Evolutionary conservation across 371 early-diverging fungal genomes (phyloP).

Genomic region (Mortierella sp.): DNA sequence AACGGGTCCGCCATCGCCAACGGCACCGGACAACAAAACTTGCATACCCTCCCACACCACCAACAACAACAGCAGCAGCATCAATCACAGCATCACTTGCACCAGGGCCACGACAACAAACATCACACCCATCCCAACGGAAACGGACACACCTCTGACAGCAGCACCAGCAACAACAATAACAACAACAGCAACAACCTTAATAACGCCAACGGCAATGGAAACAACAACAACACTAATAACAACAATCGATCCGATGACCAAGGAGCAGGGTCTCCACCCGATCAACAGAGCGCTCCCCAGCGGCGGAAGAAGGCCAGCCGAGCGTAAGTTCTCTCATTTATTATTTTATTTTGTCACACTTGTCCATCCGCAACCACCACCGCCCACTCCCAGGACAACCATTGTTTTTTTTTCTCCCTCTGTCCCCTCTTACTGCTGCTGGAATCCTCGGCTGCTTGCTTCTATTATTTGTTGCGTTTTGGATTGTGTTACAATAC

Average conservation of each 20-base stretch:
- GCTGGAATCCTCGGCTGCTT: not conserved
- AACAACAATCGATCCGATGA: constrained; percentile 26
- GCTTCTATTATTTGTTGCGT: not conserved
- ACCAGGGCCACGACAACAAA: constrained; percentile 10
- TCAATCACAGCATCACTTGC: constrained; percentile 2
- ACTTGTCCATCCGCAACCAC: not conserved
- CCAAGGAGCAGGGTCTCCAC: constrained; percentile 32
- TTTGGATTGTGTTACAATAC: not conserved
- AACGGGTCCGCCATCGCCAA: constrained; percentile 13
- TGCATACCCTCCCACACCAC: constrained; percentile 20
- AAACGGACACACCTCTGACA: constrained; percentile 9
- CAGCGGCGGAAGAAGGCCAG: constrained; percentile 57
- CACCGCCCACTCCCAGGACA: not conserved
- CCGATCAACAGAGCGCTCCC: constrained; percentile 40
- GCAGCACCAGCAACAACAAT: not conserved
- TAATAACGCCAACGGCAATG: not conserved
- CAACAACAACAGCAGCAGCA: constrained; percentile 3
- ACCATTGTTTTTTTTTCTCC: not conserved
- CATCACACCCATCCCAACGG: constrained; percentile 6
- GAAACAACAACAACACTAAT: constrained; percentile 11
- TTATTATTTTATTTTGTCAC: constrained; percentile 4
- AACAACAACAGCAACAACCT: constrained; percentile 2
- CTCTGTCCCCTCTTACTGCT: not conserved
- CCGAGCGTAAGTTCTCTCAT: constrained; percentile 42
- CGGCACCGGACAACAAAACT: constrained; percentile 2